Evolutionary conservation across 345 rosid species (phyloP), one percentile per base, ranked within the genome.

Genomic region (Populus davidiana): DNA sequence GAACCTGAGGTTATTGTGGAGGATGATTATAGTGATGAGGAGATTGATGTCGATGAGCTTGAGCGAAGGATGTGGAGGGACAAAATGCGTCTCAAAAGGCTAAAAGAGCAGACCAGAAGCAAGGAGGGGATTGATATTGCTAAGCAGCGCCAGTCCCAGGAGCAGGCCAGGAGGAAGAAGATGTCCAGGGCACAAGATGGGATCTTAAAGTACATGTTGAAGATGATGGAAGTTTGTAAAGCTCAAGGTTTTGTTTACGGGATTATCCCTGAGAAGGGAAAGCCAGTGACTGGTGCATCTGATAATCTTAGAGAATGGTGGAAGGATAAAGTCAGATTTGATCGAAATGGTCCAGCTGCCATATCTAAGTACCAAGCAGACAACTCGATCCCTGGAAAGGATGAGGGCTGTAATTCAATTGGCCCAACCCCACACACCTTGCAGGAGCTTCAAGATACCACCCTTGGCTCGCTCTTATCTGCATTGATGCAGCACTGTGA

Each of bases 291-390:
- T 2, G 99, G 98, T 2, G 89, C 96, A 44, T 93, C 99, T 12
- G 99, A 96, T 79, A 93, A 88, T 77, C 92, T 96, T 64, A 88
- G 96, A 36, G 99, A 87, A 68, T 96, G 99, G 99, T 96, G 99
- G 99, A 96, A 90, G 89, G 98, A 93, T 67, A 92, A 82, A 75
- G 99, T 96, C 75, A 83, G 94, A 86, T 96, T 96, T 74, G 99
- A 96, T 77, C 88, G 96, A 11, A 96, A 92, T 33, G 99, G 98
- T 59, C 97, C 95, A 0, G 96, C 96, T 35, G 98, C 98, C 50
- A 89, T 93, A 70, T 66, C 89, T 21, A 96, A 92, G 85, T 90
- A 96, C 62, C 89, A 88, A 76, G 90, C 86, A 1, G 98, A 91
- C 49, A 82, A 84, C 74, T 86, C 81, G 2, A 84, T 83, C 68